A percentile compares a stretch with the other conserved stretches of the same genome.
These are phyloP conservation scores for Coniochaeta prunicola DNA, from an alignment of 2,329 filamentous ascomycete genomes.

Conservation along the genomic window DNA sequence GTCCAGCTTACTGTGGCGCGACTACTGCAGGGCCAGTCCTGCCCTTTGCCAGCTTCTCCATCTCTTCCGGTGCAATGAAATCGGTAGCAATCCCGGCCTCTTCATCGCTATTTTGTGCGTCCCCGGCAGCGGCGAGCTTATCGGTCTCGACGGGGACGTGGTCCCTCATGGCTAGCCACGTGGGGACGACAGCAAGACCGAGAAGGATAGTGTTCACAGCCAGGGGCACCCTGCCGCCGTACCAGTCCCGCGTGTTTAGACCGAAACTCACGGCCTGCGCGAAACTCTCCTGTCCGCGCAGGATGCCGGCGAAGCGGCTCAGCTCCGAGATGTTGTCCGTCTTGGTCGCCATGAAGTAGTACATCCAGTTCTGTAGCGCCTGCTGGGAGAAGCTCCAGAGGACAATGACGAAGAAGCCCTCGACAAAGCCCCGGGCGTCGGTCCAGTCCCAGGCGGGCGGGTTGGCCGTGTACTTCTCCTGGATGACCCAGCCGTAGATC, in stretches of 20 bases:
- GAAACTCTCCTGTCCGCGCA: slow-evolving; percentile 33
- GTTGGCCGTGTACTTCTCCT: slow-evolving; percentile 39
- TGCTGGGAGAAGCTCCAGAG: slow-evolving; percentile 44
- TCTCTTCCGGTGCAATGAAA: not conserved
- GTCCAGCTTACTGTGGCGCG: not conserved
- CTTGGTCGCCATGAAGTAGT: slow-evolving; percentile 37
- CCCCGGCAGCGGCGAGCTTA: not conserved
- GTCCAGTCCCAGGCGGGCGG: slow-evolving; percentile 32
- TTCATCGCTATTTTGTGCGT: not conserved
- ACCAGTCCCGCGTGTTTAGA: slow-evolving; percentile 26
- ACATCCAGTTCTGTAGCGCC: slow-evolving; percentile 47
- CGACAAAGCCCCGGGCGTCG: slow-evolving; percentile 29
- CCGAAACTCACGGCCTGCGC: slow-evolving; percentile 31
- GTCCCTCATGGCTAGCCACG: not conserved
- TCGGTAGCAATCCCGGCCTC: not conserved
- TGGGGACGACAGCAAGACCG: slow-evolving; percentile 12
- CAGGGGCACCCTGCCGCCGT: slow-evolving; percentile 20
- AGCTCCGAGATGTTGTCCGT: slow-evolving; percentile 49
- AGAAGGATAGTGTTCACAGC: slow-evolving; percentile 30
- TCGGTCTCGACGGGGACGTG: not conserved
- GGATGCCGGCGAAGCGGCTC: slow-evolving; percentile 29
- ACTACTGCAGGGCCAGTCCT: not conserved
- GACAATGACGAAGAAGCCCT: slow-evolving; percentile 39
- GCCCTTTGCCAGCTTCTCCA: not conserved
- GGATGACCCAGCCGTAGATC: slow-evolving; percentile 45